These are phyloP conservation scores for Chaetomium cochliodes DNA, from an alignment of 495 filamentous ascomycete species.

Conservation along the genomic window DNA sequence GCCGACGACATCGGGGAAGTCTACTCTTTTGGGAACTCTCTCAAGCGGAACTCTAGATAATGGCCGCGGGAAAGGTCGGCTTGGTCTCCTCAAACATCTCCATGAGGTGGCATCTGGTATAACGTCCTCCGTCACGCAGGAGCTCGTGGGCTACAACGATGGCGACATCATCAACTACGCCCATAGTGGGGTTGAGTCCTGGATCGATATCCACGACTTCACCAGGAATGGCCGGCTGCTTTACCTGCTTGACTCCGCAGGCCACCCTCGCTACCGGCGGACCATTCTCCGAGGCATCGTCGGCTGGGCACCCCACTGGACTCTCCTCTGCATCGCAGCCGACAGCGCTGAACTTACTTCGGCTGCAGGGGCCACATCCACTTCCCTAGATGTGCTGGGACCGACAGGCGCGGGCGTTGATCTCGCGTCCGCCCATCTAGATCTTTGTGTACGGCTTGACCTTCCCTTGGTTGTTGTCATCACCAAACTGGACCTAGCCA, in stretches of 20 bases:
- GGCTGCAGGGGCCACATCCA: conserved; percentile 39
- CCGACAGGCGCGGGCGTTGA: conserved; percentile 54
- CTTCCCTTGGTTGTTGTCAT: conserved; percentile 76
- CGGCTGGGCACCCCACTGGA: conserved; percentile 95
- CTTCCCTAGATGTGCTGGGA: conserved; percentile 51
- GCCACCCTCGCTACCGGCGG: conserved; percentile 80
- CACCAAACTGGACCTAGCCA: conserved; percentile 88
- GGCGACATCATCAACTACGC: conserved; percentile 81
- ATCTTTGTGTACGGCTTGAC: conserved; percentile 76
- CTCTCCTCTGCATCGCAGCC: conserved; percentile 80
- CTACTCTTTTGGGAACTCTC: conserved; percentile 82
- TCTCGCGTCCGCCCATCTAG: conserved; percentile 75
- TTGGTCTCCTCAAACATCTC: conserved; percentile 86
- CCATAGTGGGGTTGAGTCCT: conserved; percentile 80
- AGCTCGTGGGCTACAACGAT: conserved; percentile 78
- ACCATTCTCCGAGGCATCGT: conserved; percentile 86
- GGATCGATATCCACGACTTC: conserved; percentile 88
- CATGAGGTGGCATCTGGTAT: conserved; percentile 90
- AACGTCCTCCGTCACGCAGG: conserved; percentile 90
- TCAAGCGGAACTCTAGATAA: conserved; percentile 88
- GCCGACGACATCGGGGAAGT: conserved; percentile 90
- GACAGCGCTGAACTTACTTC: conserved; percentile 60
- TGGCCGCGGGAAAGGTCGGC: conserved; percentile 81
- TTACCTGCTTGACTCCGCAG: conserved; percentile 86
- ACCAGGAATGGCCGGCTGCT: conserved; percentile 73